Conservation (phyloP, 441 rosid species). For the Erodium trifolium region DNA sequence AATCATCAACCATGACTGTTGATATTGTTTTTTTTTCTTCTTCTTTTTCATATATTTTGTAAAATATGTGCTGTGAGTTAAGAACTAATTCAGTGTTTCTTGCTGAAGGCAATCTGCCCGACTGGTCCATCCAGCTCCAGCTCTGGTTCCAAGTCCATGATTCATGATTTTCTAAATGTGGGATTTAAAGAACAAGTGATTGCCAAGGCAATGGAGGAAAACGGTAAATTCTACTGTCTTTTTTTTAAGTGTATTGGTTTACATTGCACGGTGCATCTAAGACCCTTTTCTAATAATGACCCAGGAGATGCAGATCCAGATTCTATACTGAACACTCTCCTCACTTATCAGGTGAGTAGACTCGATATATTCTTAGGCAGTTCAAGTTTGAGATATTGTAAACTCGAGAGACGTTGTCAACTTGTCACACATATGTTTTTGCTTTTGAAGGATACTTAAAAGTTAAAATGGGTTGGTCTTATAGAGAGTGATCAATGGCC, state of each 20-base stretch:
- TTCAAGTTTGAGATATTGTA: not conserved
- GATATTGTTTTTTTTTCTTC: not conserved
- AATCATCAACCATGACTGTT: not conserved
- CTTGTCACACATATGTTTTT: not conserved
- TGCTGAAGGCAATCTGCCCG: conserved; percentile 36
- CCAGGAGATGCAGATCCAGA: conserved; percentile 56
- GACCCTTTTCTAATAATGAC: conserved; percentile 16
- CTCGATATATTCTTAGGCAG: not conserved
- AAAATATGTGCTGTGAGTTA: conserved; percentile 13
- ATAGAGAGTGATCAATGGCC: not conserved
- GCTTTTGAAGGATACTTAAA: no score
- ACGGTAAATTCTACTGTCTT: conserved; percentile 34
- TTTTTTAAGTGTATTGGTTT: conserved; percentile 2
- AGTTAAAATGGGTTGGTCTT: not conserved
- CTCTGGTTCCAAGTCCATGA: conserved; percentile 28
- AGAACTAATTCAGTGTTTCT: conserved; percentile 16
- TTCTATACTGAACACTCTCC: conserved; percentile 52
- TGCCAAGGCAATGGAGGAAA: conserved; percentile 51
- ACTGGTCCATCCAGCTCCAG: conserved; percentile 27
- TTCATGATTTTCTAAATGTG: conserved; percentile 54
- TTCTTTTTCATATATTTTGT: not conserved
- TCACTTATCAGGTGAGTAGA: conserved; percentile 43
- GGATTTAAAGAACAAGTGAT: conserved; percentile 53
- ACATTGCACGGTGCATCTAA: conserved; percentile 18
- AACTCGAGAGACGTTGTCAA: not conserved